Base-by-base conservation (phyloP, 2,329 filamentous ascomycete species). In the Leptographium lundbergii region DNA sequence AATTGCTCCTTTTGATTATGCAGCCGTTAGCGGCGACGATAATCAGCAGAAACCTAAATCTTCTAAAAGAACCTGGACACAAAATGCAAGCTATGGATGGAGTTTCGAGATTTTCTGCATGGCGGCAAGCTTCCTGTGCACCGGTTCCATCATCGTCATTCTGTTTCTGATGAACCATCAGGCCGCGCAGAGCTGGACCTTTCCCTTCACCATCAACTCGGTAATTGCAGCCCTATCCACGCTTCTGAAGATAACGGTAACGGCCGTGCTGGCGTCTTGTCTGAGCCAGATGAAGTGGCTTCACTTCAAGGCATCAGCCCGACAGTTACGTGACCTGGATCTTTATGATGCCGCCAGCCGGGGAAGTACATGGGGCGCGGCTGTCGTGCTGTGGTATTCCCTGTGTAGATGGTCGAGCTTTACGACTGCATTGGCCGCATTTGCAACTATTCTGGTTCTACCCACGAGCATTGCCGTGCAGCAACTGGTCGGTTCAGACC, bases 281-380 rank as follows among this genome's bases (percentile, higher is more conserved):
- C 53, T 54, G n/a, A 54, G 53, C 34, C 53, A 54, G 53, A 39
- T 54, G 32, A 54, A 54, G 34, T 54, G 53, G 53, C 53, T 54
- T 22, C 34, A 54, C 53, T 54, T 39, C 10, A 39, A 22, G 34
- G 5, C n/a, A 7, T 39, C 53, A 4, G n/a, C 32, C n/a, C 19
- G 34, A 3, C 32, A 39, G n/a, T 9, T 54, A 34, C 32, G 10
- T 10, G 32, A 39, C 32, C 13, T 54, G 6, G 53, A 54, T 9
- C 53, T 54, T n/a, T 25, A 25, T 13, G 53, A 54, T 22, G n/a
- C 17, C 3, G 53, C 53, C 53, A 54, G 53, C n/a, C 53, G 53
- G 11, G 53, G 53, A 22, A 19, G 42, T n/a, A 34, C 53, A 9
- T 22, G 22, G 10, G 53, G 53, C 6, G n/a, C 53, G 9, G 32